Evolutionary conservation across 352 stramenopile species (phyloP).

Genomic region (Phytopythium ostracodes): DNA sequence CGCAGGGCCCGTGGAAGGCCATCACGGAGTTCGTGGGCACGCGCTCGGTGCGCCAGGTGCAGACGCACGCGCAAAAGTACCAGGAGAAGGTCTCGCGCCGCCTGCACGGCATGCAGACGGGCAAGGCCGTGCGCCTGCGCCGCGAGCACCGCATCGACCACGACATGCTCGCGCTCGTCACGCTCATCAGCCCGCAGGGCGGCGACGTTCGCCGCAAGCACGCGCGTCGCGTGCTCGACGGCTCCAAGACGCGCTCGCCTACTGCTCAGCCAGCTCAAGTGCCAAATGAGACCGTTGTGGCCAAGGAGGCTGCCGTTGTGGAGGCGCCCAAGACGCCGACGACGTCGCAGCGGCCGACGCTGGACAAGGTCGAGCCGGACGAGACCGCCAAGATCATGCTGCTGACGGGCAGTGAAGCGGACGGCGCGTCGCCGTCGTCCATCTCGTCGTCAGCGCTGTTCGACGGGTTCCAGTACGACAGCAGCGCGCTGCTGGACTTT

Average conservation of each 20-base stretch:
- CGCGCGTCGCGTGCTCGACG: conserved; percentile 4
- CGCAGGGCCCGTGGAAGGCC: conserved; percentile 25
- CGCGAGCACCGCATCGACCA: conserved; percentile 16
- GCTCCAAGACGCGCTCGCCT: neutral
- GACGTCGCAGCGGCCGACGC: conserved; percentile 14
- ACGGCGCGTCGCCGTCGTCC: conserved; percentile 29
- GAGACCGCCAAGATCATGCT: conserved; percentile 8
- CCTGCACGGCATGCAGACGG: conserved; percentile 11
- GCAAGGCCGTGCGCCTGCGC: conserved; percentile 8
- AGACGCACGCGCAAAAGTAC: conserved; percentile 18
- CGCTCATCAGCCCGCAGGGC: conserved; percentile 24
- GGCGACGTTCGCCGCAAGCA: conserved; percentile 17
- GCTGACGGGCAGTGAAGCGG: conserved; percentile 6
- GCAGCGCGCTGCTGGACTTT: conserved; percentile 5
- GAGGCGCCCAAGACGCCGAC: neutral
- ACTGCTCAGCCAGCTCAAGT: neutral
- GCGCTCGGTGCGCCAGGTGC: conserved; percentile 53
- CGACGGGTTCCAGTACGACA: conserved; percentile 5
- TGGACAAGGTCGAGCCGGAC: conserved; percentile 13
- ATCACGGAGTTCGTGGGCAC: conserved; percentile 28
- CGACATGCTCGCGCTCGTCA: conserved; percentile 18
- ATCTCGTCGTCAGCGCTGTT: conserved; percentile 13
- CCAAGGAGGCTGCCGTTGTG: neutral
- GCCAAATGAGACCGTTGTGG: neutral
- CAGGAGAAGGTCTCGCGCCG: conserved; percentile 17